These are phyloP conservation scores for Cladosporium sphaerospermum DNA, from an alignment of 2,329 filamentous ascomycete species.

Conservation along the genomic window DNA sequence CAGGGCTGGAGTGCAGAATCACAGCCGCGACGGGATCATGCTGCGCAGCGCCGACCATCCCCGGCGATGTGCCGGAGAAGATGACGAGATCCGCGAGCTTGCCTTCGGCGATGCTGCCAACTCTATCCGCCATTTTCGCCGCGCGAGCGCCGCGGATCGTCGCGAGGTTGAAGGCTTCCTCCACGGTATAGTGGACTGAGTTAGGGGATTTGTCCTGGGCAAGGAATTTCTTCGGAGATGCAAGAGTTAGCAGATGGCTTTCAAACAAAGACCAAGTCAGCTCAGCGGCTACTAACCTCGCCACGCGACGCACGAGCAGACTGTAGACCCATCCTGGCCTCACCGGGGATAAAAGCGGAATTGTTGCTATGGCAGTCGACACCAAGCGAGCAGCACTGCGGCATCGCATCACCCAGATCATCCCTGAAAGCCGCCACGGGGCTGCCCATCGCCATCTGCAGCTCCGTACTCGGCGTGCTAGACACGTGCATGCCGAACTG, in stretches of 20 bases:
- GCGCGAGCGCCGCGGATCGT: slow-evolving; percentile 44
- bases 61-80: slow-evolving; percentile 38
- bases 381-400: slow-evolving; percentile 23
- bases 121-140: slow-evolving; percentile 35
- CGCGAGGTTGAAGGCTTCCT: slow-evolving; percentile 45
- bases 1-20: slow-evolving; percentile 36
- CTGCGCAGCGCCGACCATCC: slow-evolving; percentile 37
- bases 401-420: slow-evolving; percentile 22
- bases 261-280: neutral
- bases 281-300: slow-evolving; percentile 13
- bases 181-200: slow-evolving; percentile 29
- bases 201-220: slow-evolving; percentile 21
- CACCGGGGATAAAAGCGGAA: slow-evolving; percentile 27
- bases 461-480: slow-evolving; percentile 45
- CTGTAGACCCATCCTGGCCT: slow-evolving; percentile 32
- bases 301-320: slow-evolving; percentile 27
- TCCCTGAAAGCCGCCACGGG: slow-evolving; percentile 33
- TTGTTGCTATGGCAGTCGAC: slow-evolving; percentile 33
- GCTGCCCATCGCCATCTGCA: slow-evolving; percentile 42
- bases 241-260: neutral
- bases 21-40: slow-evolving; percentile 40
- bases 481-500: slow-evolving; percentile 34
- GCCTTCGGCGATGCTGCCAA: slow-evolving; percentile 43
- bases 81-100: slow-evolving; percentile 46
- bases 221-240: slow-evolving; percentile 16